Base-by-base conservation (phyloP, 2,329 filamentous ascomycete genomes). In the Fusarium annulatum region DNA sequence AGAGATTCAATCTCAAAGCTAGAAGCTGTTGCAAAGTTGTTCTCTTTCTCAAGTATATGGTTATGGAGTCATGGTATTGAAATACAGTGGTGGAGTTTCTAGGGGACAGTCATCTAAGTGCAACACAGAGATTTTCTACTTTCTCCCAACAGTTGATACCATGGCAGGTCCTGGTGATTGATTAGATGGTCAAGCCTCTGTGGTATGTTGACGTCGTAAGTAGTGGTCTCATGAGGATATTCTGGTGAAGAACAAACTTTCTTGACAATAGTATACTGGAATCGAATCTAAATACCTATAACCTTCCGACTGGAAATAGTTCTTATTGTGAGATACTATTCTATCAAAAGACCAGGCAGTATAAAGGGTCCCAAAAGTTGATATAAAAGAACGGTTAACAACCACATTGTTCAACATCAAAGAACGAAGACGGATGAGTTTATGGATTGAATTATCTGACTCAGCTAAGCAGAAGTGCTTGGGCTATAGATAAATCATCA, bases 401-500 rank as follows among this genome's bases (percentile, higher is more conserved):
- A 28, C 18, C 2, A 3, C 2, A 14, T 21, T 28, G 9, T 4
- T 28, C 23, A 4, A 4, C 8, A 7, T 9, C 5, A 10, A 41
- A 21, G 4, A 9, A 46, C 14, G 5, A 46, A 15, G 2, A 28
- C 1, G 19, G 9, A 15, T 4, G 9, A 5, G 2, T 21, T 21
- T 10, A 7, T 48, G 6, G 3, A 8, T 28, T 9, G 3, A 28
- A 5, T 28, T 5, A 21, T 2, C 1, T 28, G 9, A 28, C 9
- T 8, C 3, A 26, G 12, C 2, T 21, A 21, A 8, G 4, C 5
- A 28, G 9, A 7, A 7, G 6, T 19, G 4, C 1, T 3, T 28
- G 18, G 26, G 12, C 7, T 10, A 3, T 4, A 21, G 26, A 46
- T 11, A 21, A 7, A n/a, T 12, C 19, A 6, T n/a, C 3, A 7